Base-by-base conservation (phyloP, 805 yeast genomes). In the Myxozyma neglecta region DNA sequence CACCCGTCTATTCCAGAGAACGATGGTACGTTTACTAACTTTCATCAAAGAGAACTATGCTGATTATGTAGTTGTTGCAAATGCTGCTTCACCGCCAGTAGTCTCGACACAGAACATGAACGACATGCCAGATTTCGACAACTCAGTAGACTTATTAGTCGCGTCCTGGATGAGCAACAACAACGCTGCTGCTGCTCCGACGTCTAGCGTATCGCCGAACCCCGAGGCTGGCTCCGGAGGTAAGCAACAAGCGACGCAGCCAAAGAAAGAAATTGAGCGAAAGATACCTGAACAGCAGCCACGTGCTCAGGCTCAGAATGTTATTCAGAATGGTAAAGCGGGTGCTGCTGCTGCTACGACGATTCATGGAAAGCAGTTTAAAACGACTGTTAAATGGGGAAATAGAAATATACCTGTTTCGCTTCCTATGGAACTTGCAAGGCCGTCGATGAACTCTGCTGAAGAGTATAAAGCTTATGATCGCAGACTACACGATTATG, bases 1-100 rank as follows among this genome's bases (percentile, higher is more conserved):
- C 66, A 63, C 32, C 61, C 64, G 13, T 63, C 66, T 2, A 63
- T 63, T 29, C 66, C 66, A 14, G 66, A 63, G 42, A 53, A 63
- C 54, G 64, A 63, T 35, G 66, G 66, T 63, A 36, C 3, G 37
- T 9, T 13, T 11, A 6, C 9, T 47, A 6, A 18, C 11, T 34
- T 18, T 18, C 20, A 13, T 18, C 35, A 7, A 6, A 32, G 43
- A 16, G 42, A 34, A 34, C 1, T 32, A 48, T 20, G 10, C 40
- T 32, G 14, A 39, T 43, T n/a, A 16, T 16, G 14, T 40, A 32
- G 55, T 49, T 18, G 40, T 24, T 32, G 42, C 29, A 43, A 32
- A 18, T n/a, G 34, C 40, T 20, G 42, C 34, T 29, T 56, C 47
- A 34, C 36, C 51, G 8, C 39, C 52, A 45, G 43, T 18, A 20